Percentiles rank a stretch among this genome's conserved stretches.
Conservation (phyloP, 371 early-diverging fungal genomes). For the Blakeslea trispora region DNA sequence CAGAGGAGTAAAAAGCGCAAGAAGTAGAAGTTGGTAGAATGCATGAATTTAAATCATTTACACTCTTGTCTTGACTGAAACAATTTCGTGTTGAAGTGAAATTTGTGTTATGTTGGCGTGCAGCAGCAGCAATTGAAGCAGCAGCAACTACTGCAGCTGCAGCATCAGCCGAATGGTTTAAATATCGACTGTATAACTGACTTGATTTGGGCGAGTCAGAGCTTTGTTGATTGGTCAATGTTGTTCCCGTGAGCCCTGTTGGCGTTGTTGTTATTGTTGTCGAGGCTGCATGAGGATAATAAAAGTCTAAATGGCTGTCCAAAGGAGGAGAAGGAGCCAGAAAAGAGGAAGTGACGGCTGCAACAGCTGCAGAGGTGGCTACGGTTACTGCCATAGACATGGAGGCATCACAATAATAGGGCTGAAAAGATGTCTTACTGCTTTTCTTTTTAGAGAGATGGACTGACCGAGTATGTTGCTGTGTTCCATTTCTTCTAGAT, state of each 20-base stretch:
- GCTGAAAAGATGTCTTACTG: background rate
- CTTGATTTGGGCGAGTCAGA: background rate
- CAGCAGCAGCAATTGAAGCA: conserved; percentile 21
- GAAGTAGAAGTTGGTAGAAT: background rate
- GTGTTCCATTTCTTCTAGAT: conserved; percentile 42
- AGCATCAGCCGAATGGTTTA: conserved; percentile 5
- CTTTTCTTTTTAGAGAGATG: background rate
- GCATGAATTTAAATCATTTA: background rate
- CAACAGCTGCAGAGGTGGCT: conserved; percentile 31
- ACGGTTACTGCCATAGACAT: conserved; percentile 24
- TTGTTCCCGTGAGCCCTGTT: too few species aligned
- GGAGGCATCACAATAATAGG: background rate
- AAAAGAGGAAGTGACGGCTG: conserved; percentile 21
- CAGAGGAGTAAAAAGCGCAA: background rate
- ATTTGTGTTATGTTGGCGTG: background rate
- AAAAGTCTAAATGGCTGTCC: conserved; percentile 13
- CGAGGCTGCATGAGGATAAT: conserved; percentile 8
- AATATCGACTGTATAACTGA: background rate
- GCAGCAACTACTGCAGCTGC: conserved; percentile 20
- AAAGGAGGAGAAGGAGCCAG: background rate
- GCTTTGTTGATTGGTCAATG: background rate
- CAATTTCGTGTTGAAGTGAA: too few species aligned
- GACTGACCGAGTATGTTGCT: conserved; percentile 8
- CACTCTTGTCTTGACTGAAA: too few species aligned
- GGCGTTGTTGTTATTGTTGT: background rate